Conservation (phyloP, 495 filamentous ascomycete genomes). For the Melanomma pulvis-pyrius region DNA sequence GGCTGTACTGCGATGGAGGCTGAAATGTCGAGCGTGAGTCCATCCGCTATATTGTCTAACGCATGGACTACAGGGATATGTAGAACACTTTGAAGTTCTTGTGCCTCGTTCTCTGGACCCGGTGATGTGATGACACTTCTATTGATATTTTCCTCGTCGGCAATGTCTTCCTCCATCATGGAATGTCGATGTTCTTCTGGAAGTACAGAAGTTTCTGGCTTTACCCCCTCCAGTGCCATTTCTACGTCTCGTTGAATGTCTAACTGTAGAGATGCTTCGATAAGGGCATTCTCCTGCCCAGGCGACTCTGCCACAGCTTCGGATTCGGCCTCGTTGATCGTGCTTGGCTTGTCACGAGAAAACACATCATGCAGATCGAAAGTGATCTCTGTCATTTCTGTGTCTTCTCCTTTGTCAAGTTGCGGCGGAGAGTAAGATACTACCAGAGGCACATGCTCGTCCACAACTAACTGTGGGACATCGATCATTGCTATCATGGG, state of each 20-base stretch:
- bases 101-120: neutral
- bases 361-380: neutral
- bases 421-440: neutral
- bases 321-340: neutral
- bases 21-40: conserved; percentile 21
- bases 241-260: conserved; percentile 21
- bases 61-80: neutral
- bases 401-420: neutral
- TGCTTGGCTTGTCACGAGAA: neutral
- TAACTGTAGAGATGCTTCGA: conserved; percentile 12
- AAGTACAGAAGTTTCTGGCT: neutral
- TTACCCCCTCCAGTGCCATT: neutral
- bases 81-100: neutral
- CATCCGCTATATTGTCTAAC: conserved; percentile 27
- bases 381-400: conserved; percentile 11
- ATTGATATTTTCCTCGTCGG: neutral
- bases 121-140: neutral
- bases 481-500: neutral
- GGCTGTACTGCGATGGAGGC: conserved; percentile 1
- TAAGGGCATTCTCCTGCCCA: neutral
- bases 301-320: neutral
- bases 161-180: neutral
- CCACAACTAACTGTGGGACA: neutral
- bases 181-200: neutral
- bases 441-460: neutral